These are phyloP conservation scores for Globisporangium apiculatum DNA, from an alignment of 352 stramenopile species.

Conservation along the genomic window DNA sequence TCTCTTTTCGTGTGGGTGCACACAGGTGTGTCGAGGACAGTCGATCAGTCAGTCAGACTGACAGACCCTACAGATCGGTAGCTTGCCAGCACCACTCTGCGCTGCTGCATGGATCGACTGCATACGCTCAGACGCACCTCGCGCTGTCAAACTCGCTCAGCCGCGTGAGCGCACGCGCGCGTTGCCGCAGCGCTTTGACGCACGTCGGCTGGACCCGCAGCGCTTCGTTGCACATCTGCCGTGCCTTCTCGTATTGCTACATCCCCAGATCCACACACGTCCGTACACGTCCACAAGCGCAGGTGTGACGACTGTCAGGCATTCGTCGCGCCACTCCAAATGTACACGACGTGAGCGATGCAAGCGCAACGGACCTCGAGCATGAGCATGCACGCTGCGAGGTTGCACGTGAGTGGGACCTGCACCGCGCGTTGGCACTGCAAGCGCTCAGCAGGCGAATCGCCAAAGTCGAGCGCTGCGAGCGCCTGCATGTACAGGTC, in stretches of 20 bases:
- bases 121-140: conserved; percentile 22
- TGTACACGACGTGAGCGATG: too few relatives aligned
- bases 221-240: conserved; percentile 48
- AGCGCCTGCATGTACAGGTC: conserved; percentile 69
- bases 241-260: conserved; percentile 65
- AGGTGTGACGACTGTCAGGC: too few relatives aligned
- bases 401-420: conserved; percentile 73
- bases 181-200: conserved; percentile 55
- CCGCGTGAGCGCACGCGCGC: conserved; percentile 43
- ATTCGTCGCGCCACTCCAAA: too few relatives aligned
- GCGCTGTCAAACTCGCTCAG: conserved; percentile 49
- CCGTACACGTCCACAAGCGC: too few relatives aligned
- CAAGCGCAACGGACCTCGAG: conserved; percentile 25
- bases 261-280: too few relatives aligned
- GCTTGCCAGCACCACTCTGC: too few relatives aligned
- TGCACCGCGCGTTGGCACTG: conserved; percentile 42
- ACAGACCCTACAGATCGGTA: too few relatives aligned
- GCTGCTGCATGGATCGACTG: not conserved
- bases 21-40: too few relatives aligned
- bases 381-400: conserved; percentile 71
- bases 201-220: conserved; percentile 36
- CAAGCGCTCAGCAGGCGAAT: conserved; percentile 23
- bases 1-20: not conserved
- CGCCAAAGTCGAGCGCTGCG: conserved; percentile 57
- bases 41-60: not conserved